Base-by-base conservation (phyloP, 164 flowering plant genomes). In the Piper longum region DNA sequence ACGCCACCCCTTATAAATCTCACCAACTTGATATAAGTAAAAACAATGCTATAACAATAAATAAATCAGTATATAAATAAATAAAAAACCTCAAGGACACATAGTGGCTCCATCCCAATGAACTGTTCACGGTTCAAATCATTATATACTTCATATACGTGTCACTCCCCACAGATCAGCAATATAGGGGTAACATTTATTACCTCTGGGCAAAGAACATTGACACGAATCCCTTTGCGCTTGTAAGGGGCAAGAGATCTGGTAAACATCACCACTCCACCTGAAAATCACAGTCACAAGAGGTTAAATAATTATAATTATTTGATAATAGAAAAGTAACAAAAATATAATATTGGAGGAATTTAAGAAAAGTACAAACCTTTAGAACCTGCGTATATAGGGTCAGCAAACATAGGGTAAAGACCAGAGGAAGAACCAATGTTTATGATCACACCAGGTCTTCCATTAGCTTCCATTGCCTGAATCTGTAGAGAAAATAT, bases 141-240 rank as follows among this genome's bases (percentile, higher is more conserved):
- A 48, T 48, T 48, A 9, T 9, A 48, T 9, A 2, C 3, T 12
- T 9, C 11, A 5, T 9, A 48, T 14, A 48, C 1, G 14, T 5
- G 7, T 9, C 12, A 26, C 41, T 26, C 14, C 14, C 4, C 7
- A 26, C 12, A n/a, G 3, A 16, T 14, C 36, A 43, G 42, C 4
- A 41, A 60, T 3, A 26, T 6, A 42, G 8, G 4, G 4, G 16
- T 55, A 42, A 16, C 41, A 13, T 54, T 42, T 16, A 65, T 79
- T 73, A 92, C 98, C 91, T 92, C 98, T 67, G 98, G 98, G 72
- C 96, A 89, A 75, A 92, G 89, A 45, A 86, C 96, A 77, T 92
- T 92, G 42, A 78, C 56, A 67, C 91, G 98, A 64, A 92, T 92
- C 41, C 98, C 96, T 70, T 79, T 68, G 19, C 82, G 84, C 73